Conservation (phyloP, 2,329 filamentous ascomycete genomes). For the Colletotrichum musae region DNA sequence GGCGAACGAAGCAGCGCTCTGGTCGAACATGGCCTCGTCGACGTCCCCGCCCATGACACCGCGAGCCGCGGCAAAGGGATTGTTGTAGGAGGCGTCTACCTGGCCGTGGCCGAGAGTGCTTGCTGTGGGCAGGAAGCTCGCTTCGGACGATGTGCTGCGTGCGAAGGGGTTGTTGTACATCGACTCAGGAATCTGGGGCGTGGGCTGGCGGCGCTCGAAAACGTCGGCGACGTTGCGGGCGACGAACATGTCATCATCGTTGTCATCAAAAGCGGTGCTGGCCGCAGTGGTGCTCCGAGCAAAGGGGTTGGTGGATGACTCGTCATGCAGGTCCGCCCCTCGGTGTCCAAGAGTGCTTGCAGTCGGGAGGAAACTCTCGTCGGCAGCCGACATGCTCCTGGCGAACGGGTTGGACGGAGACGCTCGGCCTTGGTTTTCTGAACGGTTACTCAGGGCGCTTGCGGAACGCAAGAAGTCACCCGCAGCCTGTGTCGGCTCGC, state of each 20-base stretch:
- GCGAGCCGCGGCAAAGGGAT: constrained; percentile 7
- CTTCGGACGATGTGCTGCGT: constrained; percentile 10
- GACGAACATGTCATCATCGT: constrained; percentile 2
- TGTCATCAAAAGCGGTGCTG: neutral
- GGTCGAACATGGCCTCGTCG: constrained; percentile 13
- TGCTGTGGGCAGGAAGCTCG: constrained; percentile 24
- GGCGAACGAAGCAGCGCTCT: neutral
- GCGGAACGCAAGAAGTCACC: constrained; percentile 10
- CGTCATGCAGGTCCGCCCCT: neutral
- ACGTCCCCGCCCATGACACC: neutral
- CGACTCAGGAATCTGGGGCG: constrained; percentile 27
- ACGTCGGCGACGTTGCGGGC: neutral
- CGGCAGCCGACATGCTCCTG: constrained; percentile 18
- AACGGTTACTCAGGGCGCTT: neutral
- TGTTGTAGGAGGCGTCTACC: constrained; percentile 1
- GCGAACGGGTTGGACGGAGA: constrained; percentile 24
- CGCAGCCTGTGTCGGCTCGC: neutral
- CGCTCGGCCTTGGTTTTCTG: neutral
- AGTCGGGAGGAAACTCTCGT: constrained; percentile 2
- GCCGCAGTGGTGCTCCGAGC: neutral
- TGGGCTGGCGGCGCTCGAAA: constrained; percentile 23
- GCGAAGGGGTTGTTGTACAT: constrained; percentile 30
- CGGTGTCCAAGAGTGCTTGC: neutral
- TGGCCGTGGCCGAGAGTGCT: constrained; percentile 12
- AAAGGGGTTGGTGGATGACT: constrained; percentile 17